Percentiles rank a stretch among this genome's conserved stretches.
phyloP scores from a whole-genome alignment of 208 protist species.

The Strigomonas culicis region DNA sequence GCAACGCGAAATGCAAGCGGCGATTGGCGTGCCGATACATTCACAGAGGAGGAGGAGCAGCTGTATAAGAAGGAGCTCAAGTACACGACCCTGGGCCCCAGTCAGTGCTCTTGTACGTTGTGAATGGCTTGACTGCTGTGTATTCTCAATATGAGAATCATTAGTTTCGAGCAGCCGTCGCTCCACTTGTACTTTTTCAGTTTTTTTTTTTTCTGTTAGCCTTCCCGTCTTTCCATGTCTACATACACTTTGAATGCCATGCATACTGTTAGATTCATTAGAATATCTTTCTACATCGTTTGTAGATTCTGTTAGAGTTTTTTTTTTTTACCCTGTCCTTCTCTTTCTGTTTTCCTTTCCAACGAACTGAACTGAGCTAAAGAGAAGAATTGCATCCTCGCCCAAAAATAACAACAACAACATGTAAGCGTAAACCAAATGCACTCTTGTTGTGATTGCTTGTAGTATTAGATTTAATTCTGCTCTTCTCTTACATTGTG shows the following conservation, averaged over 20 bases:
- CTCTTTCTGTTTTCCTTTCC: no score
- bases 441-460: no score
- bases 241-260: no score
- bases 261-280: no score
- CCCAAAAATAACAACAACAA: no score
- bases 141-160: background rate
- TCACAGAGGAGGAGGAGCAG: slow-evolving; percentile 71
- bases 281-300: no score
- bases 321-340: background rate
- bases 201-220: background rate
- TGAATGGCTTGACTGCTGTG: slow-evolving; percentile 4
- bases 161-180: no score
- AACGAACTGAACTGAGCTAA: no score
- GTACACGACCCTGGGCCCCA: slow-evolving; percentile 53
- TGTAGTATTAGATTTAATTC: no score
- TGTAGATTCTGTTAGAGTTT: background rate
- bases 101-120: slow-evolving; percentile 40
- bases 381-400: no score
- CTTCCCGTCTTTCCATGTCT: background rate
- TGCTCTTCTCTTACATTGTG: background rate
- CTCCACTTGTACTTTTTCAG: background rate
- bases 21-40: slow-evolving; percentile 81
- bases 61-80: slow-evolving; percentile 81
- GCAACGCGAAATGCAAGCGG: slow-evolving; percentile 71
- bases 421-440: no score